A percentile compares a stretch with the other conserved stretches of the same genome.
These are phyloP conservation scores for Prunus campanulata DNA, from an alignment of 306 rosid genomes.

Conservation along the genomic window DNA sequence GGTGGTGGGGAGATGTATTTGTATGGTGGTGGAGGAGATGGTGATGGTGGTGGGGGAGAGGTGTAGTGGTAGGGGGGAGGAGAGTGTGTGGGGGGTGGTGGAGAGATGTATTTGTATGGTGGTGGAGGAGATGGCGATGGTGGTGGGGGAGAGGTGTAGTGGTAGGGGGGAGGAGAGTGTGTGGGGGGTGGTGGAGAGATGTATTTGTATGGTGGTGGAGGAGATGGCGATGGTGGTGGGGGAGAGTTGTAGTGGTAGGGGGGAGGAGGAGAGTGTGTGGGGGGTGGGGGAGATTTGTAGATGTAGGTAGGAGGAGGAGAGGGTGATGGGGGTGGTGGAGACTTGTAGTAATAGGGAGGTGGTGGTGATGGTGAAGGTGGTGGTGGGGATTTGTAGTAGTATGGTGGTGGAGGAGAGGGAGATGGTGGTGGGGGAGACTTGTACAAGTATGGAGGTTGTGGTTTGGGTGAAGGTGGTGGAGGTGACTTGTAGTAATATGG, in stretches of 20 bases:
- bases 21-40: slow-evolving; percentile 40
- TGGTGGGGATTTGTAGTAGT: background rate
- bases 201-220: slow-evolving; percentile 21
- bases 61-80: slow-evolving; percentile 30
- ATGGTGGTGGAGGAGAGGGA: fast-evolving
- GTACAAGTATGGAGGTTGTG: slow-evolving; percentile 36
- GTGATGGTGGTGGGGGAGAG: slow-evolving; percentile 38
- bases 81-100: slow-evolving; percentile 37
- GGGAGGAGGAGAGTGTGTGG: slow-evolving; percentile 16
- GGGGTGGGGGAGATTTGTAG: slow-evolving; percentile 40
- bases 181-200: slow-evolving; percentile 41
- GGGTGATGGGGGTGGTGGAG: background rate
- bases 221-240: slow-evolving; percentile 25
- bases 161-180: slow-evolving; percentile 12
- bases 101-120: slow-evolving; percentile 19
- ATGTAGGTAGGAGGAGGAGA: slow-evolving; percentile 21
- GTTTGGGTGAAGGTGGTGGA: slow-evolving; percentile 27
- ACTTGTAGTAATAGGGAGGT: background rate
- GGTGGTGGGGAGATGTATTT: slow-evolving; percentile 48
- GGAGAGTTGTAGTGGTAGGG: slow-evolving; percentile 37
- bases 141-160: slow-evolving; percentile 42
- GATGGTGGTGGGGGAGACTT: slow-evolving; percentile 41
- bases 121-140: slow-evolving; percentile 26
- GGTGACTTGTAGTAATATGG: slow-evolving; percentile 35
- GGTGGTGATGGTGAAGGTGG: background rate